Conservation (phyloP, 768 basidiomycete species). For the Xerocomus brunneocitrinus region DNA sequence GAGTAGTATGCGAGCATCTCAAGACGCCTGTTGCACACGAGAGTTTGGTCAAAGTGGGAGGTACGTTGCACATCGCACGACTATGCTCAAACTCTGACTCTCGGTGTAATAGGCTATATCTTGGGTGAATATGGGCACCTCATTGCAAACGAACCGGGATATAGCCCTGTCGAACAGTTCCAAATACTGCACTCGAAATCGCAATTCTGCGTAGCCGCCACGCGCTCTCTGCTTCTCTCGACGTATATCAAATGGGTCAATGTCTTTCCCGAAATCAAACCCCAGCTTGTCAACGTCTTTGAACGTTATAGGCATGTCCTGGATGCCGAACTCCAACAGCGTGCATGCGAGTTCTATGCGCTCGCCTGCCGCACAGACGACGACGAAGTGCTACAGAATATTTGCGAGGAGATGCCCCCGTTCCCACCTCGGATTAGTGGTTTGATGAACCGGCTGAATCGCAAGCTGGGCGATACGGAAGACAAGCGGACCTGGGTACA, state of each 20-base stretch:
- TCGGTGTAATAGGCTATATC: slow-evolving; percentile 70
- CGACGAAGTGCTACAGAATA: slow-evolving; percentile 87
- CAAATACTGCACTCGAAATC: slow-evolving; percentile 90
- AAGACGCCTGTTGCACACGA: slow-evolving; percentile 83
- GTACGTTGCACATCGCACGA: slow-evolving; percentile 38
- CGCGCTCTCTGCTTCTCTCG: slow-evolving; percentile 87
- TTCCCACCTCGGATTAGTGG: slow-evolving; percentile 95
- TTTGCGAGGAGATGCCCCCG: slow-evolving; percentile 99
- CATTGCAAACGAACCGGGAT: slow-evolving; percentile 91
- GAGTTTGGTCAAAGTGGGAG: slow-evolving; percentile 93
- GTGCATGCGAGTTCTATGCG: slow-evolving; percentile 96
- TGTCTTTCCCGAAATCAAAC: slow-evolving; percentile 97
- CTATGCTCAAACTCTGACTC: slow-evolving; percentile 9
- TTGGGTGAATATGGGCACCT: slow-evolving; percentile 98
- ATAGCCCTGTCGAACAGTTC: slow-evolving; percentile 93
- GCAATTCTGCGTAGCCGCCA: slow-evolving; percentile 88
- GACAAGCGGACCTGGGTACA: slow-evolving; percentile 95
- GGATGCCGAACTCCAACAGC: slow-evolving; percentile 95
- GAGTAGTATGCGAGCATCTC: slow-evolving; percentile 86
- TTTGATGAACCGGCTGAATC: slow-evolving; percentile 79
- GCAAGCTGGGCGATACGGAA: slow-evolving; percentile 87
- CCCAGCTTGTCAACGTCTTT: slow-evolving; percentile 89
- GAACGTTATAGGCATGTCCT: slow-evolving; percentile 97
- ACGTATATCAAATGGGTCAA: slow-evolving; percentile 99
- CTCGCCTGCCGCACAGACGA: slow-evolving; percentile 81